Evolutionary conservation across 192 early-diverging fungal genomes (phyloP), one percentile per base, ranked within the genome.

Genomic region (Backusella westeae): DNA sequence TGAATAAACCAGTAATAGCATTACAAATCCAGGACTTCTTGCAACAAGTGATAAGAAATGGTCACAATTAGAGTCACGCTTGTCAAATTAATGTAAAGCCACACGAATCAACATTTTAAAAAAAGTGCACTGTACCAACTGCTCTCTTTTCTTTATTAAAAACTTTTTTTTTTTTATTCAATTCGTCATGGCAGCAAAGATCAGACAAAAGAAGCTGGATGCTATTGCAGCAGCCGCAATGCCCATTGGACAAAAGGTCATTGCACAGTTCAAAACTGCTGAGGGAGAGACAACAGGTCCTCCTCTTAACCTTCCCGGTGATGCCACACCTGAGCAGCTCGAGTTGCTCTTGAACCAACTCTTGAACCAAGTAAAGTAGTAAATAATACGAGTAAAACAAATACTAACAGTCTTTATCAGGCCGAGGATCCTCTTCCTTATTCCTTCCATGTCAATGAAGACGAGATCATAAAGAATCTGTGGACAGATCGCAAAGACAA

Each of bases 391-490:
- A 3, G 2, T 32, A 3, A 32, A 32, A 32, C 1, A 32, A 32
- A 32, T 32, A 32, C 32, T 32, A 32, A 32, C 32, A 2, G 32
- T 32, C 32, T 32, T 32, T 42, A 53, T 6, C 75, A 93, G 87
- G 78, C 81, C 44, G 95, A 96, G 41, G 98, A 99, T 67, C 92
- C 92, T 44, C 86, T 96, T 17, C 96, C 98, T 21, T 99, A 98
- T 84, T 87, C 96, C 35, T 99, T 99, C 87, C 91, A 93, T 75
- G 93, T 98, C 1, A 91, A 94, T 82, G 91, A 93, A 35, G 90
- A 81, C 65, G 96, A 99, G 84, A 94, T 99, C 41, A 83, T 85
- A 15, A 87, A 83, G 42, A 89, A 87, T 75, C 79, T 98, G 46
- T 89, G 93, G 75, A 81, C 82, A 34, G 98, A 99, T 83, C 87